phyloP scores from a whole-genome alignment of 257 asterid genomes.

The Paraleonurus japonicus region DNA sequence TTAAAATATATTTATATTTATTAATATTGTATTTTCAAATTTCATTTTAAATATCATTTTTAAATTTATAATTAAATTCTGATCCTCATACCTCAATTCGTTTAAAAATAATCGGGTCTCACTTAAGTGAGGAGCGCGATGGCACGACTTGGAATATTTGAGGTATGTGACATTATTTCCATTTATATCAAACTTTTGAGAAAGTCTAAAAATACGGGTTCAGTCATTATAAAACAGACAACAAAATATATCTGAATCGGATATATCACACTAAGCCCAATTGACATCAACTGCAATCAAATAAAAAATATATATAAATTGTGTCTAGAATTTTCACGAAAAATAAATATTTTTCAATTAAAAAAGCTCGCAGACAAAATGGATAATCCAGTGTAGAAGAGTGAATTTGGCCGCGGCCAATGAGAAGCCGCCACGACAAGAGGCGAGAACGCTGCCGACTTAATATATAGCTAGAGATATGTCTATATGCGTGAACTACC shows the following conservation, averaged over 20 bases:
- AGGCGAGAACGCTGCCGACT: slow-evolving; percentile 25
- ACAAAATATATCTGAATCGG: background rate
- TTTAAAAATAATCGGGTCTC: no score
- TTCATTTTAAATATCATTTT: no score
- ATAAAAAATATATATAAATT: no score
- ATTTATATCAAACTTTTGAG: background rate
- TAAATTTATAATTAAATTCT: no score
- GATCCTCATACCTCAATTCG: no score
- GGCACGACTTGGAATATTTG: background rate
- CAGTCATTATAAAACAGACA: background rate
- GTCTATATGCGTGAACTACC: slow-evolving; percentile 24
- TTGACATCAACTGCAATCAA: no score
- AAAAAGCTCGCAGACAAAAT: slow-evolving; percentile 1
- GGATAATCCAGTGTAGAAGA: background rate
- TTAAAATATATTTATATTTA: no score
- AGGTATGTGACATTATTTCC: background rate
- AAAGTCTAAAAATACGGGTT: background rate
- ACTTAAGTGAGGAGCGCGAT: no score
- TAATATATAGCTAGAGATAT: no score
- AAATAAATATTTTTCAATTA: no score
- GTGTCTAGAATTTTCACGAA: no score
- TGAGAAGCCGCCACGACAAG: slow-evolving; percentile 19
- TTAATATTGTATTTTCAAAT: no score
- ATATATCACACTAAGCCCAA: background rate
- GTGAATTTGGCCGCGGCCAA: slow-evolving; percentile 8